A percentile compares a stretch with the other conserved stretches of the same genome.
Conservation (phyloP, 768 basidiomycete genomes). For the Hygrophorus pudorinus region DNA sequence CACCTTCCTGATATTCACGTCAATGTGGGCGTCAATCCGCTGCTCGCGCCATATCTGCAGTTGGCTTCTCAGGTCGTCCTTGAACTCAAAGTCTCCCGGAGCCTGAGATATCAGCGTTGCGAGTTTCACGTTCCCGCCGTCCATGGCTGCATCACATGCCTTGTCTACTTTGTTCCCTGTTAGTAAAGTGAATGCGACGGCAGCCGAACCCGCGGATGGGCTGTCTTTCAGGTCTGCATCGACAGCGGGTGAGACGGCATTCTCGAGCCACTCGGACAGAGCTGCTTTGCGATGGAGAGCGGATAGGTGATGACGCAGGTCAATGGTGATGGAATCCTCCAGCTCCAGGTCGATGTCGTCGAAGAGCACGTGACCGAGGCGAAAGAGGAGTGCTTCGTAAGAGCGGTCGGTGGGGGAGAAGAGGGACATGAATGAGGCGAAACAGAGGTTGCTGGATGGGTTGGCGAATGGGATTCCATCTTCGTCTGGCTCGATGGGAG, state of each 20-base stretch:
- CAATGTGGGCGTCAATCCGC: slow-evolving; percentile 58
- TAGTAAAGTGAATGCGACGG: slow-evolving; percentile 63
- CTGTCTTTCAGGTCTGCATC: slow-evolving; percentile 59
- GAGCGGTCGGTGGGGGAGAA: slow-evolving; percentile 65
- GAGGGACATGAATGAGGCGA: slow-evolving; percentile 65
- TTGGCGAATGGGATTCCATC: slow-evolving; percentile 60
- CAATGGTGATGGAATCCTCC: slow-evolving; percentile 40
- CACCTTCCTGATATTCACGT: slow-evolving; percentile 59
- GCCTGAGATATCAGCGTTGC: slow-evolving; percentile 86
- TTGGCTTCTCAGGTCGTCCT: slow-evolving; percentile 64
- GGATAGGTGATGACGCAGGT: slow-evolving; percentile 50
- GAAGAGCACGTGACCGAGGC: slow-evolving; percentile 83
- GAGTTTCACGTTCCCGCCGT: slow-evolving; percentile 71
- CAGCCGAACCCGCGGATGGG: slow-evolving; percentile 32
- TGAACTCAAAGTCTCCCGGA: slow-evolving; percentile 66
- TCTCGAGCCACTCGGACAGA: slow-evolving; percentile 78
- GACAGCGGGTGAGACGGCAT: slow-evolving; percentile 56
- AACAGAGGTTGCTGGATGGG: slow-evolving; percentile 55
- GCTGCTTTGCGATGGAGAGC: slow-evolving; percentile 67
- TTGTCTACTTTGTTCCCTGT: slow-evolving; percentile 84
- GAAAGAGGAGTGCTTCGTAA: slow-evolving; percentile 72
- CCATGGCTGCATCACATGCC: slow-evolving; percentile 66
- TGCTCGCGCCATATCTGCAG: slow-evolving; percentile 78
- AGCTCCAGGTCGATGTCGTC: slow-evolving; percentile 70
- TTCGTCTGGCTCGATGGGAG: slow-evolving; percentile 61